Evolutionary conservation across 345 rosid species (phyloP).

Genomic region (Rhodamnia argentea): DNA sequence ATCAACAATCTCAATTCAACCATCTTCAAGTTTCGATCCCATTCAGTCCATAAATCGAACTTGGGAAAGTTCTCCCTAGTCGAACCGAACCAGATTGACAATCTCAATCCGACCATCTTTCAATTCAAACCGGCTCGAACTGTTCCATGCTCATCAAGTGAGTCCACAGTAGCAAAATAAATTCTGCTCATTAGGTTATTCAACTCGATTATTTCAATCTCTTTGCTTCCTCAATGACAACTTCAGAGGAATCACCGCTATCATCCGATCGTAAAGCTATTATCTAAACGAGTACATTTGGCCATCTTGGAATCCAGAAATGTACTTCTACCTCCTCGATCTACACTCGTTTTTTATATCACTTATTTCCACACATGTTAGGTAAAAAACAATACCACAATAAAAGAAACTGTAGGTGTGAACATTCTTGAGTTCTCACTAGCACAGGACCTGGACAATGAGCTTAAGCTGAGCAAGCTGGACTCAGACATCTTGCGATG

Average conservation of each 20-base stretch:
- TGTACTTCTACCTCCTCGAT: background rate
- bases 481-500: slow-evolving; percentile 58
- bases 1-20: background rate
- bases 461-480: slow-evolving; percentile 46
- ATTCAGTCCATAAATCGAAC: background rate
- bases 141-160: background rate
- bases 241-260: background rate
- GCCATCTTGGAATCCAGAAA: background rate
- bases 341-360: background rate
- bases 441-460: background rate
- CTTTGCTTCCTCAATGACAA: background rate
- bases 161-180: background rate
- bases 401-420: background rate
- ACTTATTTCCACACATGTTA: background rate
- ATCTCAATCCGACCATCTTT: background rate
- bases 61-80: background rate
- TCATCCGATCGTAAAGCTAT: background rate
- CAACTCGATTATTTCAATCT: background rate
- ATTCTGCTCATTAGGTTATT: background rate
- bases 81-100: background rate
- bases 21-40: background rate
- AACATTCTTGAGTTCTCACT: background rate
- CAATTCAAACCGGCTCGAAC: background rate
- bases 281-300: background rate
- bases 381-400: background rate